A percentile compares a stretch with the other conserved stretches of the same genome.
Conservation (phyloP, 2,329 filamentous ascomycete genomes). For the Penicillium sp. region DNA sequence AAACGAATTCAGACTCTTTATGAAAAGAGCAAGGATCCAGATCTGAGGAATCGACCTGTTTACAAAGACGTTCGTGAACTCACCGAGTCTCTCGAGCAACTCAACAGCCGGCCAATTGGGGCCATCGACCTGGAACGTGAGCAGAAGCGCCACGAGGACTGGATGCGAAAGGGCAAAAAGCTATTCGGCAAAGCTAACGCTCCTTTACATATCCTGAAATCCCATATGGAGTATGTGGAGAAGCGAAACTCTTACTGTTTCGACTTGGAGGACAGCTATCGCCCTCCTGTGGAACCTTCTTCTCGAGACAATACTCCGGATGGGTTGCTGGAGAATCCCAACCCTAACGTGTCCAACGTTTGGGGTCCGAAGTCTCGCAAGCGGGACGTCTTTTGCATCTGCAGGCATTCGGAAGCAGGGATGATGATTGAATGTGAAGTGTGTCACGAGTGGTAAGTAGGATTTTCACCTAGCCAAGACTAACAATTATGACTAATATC, state of each 20-base stretch:
- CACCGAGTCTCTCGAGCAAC: conserved; percentile 79
- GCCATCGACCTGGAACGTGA: conserved; percentile 93
- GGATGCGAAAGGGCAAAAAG: conserved; percentile 98
- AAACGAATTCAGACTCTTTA: conserved; percentile 81
- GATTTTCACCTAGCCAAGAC: not conserved
- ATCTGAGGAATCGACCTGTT: conserved; percentile 76
- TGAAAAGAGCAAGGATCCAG: conserved; percentile 70
- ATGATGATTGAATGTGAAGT: conserved; percentile 99
- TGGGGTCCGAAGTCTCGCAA: conserved; percentile 55
- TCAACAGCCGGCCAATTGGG: conserved; percentile 89
- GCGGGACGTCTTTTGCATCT: conserved; percentile 95
- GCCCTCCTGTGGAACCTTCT: conserved; percentile 86
- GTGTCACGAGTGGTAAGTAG: conserved; percentile 88
- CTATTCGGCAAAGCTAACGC: conserved; percentile 98
- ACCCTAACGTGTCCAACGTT: conserved; percentile 32
- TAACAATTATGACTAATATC: conserved; percentile 26
- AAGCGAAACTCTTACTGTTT: conserved; percentile 91
- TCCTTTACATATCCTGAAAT: conserved; percentile 90
- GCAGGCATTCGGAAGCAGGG: conserved; percentile 85
- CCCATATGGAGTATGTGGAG: conserved; percentile 90
- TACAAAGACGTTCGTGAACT: conserved; percentile 90
- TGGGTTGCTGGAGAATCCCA: conserved; percentile 50
- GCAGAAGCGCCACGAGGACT: conserved; percentile 93
- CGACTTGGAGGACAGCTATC: conserved; percentile 82
- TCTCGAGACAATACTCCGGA: conserved; percentile 75